Evolutionary conservation across 2,329 filamentous ascomycete species (phyloP).

Genomic region (Neophaeococcomyces mojaviensis): DNA sequence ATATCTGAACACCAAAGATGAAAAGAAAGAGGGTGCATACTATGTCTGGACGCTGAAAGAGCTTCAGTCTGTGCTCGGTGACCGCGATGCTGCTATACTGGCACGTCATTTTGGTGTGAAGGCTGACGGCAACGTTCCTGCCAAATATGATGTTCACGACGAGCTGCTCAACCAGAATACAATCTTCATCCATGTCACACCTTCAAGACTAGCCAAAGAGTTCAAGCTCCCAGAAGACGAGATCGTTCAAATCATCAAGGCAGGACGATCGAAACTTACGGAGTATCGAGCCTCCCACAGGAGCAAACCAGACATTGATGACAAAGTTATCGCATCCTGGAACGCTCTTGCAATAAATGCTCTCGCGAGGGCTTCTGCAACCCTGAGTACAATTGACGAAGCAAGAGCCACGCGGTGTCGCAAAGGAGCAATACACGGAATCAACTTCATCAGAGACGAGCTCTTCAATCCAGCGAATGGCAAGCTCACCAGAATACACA

Average conservation of each 20-base stretch:
- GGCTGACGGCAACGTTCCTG: slow-evolving; percentile 76
- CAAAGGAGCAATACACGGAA: slow-evolving; percentile 58
- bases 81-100: slow-evolving; percentile 62
- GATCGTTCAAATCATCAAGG: slow-evolving; percentile 58
- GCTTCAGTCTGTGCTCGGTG: slow-evolving; percentile 65
- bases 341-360: slow-evolving; percentile 83
- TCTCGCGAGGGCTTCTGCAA: slow-evolving; percentile 65
- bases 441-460: slow-evolving; percentile 62
- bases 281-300: slow-evolving; percentile 67
- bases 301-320: slow-evolving; percentile 69
- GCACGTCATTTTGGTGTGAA: slow-evolving; percentile 79
- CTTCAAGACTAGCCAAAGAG: slow-evolving; percentile 63
- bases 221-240: slow-evolving; percentile 65
- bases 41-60: slow-evolving; percentile 91
- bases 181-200: slow-evolving; percentile 61
- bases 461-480: slow-evolving; percentile 61
- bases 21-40: slow-evolving; percentile 85
- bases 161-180: slow-evolving; percentile 95
- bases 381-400: slow-evolving; percentile 55
- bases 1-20: slow-evolving; percentile 55
- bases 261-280: slow-evolving; percentile 60
- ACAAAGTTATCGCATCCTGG: slow-evolving; percentile 80
- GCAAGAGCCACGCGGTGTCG: slow-evolving; percentile 56
- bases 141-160: slow-evolving; percentile 78
- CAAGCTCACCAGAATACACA: slow-evolving; percentile 53